Conservation (phyloP, 2,329 filamentous ascomycete species). For the Aurifilum marmelostoma region DNA sequence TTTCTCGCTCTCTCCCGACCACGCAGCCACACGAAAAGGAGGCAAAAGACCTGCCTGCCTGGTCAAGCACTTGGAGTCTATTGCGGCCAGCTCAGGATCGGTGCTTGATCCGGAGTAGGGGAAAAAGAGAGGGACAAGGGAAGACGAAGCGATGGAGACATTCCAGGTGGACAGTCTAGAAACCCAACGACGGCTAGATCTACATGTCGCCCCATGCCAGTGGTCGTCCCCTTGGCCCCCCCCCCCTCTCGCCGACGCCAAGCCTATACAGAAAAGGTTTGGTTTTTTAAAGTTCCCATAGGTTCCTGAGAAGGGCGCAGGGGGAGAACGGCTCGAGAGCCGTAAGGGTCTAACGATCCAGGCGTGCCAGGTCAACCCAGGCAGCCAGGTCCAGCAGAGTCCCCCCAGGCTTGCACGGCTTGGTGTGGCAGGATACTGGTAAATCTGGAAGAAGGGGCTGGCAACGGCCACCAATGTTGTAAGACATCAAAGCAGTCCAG, state of each 20-base stretch:
- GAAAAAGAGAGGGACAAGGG: neutral
- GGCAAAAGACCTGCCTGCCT: neutral
- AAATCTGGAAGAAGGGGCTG: neutral
- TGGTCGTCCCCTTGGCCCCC: neutral
- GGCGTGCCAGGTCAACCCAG: neutral
- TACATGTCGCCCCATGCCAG: slow-evolving; percentile 2
- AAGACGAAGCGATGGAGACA: neutral
- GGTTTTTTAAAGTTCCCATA: too few relatives aligned
- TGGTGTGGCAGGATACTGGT: neutral
- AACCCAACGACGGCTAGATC: neutral
- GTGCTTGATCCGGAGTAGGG: neutral
- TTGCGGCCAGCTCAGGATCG: neutral
- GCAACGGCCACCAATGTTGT: neutral
- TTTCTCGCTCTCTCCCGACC: neutral
- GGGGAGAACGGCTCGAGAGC: neutral
- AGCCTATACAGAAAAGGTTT: neutral
- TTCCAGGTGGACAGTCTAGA: neutral
- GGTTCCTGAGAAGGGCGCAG: neutral
- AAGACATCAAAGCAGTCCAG: neutral
- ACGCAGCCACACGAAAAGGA: neutral
- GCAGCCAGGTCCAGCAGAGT: neutral
- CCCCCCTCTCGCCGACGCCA: neutral
- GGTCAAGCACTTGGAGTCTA: neutral
- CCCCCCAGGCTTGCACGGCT: neutral
- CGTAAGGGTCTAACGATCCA: neutral